Percentiles rank a stretch among this genome's conserved stretches.
These are phyloP conservation scores for Phoma sp. DNA, from an alignment of 2,329 filamentous ascomycete species.

Conservation along the genomic window DNA sequence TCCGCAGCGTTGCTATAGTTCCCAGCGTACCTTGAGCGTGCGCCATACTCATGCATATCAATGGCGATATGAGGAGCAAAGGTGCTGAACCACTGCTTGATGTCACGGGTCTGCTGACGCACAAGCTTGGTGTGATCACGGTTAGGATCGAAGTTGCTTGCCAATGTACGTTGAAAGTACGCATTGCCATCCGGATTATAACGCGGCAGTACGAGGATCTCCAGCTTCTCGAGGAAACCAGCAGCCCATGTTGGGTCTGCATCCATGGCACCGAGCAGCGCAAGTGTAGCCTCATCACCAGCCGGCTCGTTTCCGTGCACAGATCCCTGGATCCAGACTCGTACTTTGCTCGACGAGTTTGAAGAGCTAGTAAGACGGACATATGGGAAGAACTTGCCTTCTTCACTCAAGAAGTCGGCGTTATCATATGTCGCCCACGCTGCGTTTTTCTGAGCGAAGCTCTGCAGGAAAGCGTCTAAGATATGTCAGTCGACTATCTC, in stretches of 20 bases:
- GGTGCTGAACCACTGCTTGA: slow-evolving; percentile 41
- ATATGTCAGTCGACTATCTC: slow-evolving; percentile 3
- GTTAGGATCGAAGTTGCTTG: slow-evolving; percentile 48
- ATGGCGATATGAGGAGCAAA: slow-evolving; percentile 45
- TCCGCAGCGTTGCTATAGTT: slow-evolving; percentile 46
- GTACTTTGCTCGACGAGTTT: slow-evolving; percentile 34
- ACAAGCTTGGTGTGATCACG: slow-evolving; percentile 47
- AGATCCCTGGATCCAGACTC: slow-evolving; percentile 47
- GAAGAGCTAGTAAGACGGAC: slow-evolving; percentile 33
- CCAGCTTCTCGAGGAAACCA: slow-evolving; percentile 39
- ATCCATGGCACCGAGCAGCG: slow-evolving; percentile 45
- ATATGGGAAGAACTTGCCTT: slow-evolving; percentile 43
- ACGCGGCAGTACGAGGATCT: slow-evolving; percentile 44
- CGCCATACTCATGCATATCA: slow-evolving; percentile 49
- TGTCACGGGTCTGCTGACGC: slow-evolving; percentile 44
- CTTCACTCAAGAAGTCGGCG: slow-evolving; percentile 42
- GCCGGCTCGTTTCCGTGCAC: slow-evolving; percentile 50
- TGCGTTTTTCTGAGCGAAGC: slow-evolving; percentile 39
- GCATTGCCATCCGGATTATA: slow-evolving; percentile 48
- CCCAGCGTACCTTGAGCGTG: slow-evolving; percentile 31
- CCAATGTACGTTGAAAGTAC: slow-evolving; percentile 46
- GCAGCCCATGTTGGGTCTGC: slow-evolving; percentile 41
- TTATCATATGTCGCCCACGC: slow-evolving; percentile 40
- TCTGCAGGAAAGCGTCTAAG: slow-evolving; percentile 34
- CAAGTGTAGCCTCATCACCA: slow-evolving; percentile 45